Evolutionary conservation across 306 rosid species (phyloP).

Genomic region (Cicer yamashitae): DNA sequence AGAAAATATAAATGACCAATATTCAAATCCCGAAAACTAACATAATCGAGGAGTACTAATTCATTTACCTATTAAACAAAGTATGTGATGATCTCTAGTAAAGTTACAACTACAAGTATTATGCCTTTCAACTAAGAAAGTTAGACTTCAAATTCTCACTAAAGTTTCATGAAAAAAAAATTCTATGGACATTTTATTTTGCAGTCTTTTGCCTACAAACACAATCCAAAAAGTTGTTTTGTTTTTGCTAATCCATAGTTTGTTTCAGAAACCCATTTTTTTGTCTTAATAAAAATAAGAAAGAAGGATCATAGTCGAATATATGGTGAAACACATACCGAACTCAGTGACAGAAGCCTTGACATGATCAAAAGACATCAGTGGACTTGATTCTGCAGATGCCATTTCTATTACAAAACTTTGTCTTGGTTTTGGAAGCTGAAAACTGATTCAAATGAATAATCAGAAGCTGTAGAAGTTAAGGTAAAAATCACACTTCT

Average conservation of each 20-base stretch:
- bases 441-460: constrained; percentile 17
- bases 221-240: not conserved
- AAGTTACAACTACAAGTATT: too few species aligned
- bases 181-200: too few species aligned
- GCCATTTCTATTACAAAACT: constrained; percentile 10
- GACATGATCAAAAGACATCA: constrained; percentile 34
- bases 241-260: too few species aligned
- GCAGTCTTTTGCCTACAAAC: not conserved
- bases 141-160: too few species aligned
- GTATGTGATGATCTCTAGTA: too few species aligned
- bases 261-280: too few species aligned
- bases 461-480: constrained; percentile 7
- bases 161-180: too few species aligned
- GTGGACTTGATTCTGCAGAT: constrained; percentile 13
- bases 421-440: constrained; percentile 6
- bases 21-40: too few species aligned
- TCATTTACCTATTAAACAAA: too few species aligned
- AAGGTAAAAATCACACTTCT: not conserved
- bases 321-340: constrained; percentile 37
- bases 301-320: not conserved
- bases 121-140: too few species aligned
- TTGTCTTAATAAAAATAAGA: not conserved
- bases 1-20: constrained; percentile 19
- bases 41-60: too few species aligned
- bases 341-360: constrained; percentile 44